Base-by-base conservation (phyloP, 257 asterid species). In the Gardenia jasminoides region DNA sequence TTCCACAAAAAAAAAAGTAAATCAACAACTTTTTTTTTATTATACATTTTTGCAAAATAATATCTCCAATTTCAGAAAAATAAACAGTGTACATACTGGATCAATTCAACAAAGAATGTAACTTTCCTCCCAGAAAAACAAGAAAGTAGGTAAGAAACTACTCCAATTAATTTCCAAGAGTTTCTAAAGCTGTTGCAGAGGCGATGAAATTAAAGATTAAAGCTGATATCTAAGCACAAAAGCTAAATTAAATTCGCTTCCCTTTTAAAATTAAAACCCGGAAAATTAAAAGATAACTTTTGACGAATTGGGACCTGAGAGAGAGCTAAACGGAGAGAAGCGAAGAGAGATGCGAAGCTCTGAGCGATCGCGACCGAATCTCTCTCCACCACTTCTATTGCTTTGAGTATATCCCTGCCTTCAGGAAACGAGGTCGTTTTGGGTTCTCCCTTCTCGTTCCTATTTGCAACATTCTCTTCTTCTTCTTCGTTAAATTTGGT, bases 351-450 rank as follows among this genome's bases (percentile, higher is more conserved):
- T 58, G 90, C 87, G 86, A 86, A 95, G 85, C 98, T 95, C 43
- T 88, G 89, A 36, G 98, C 98, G 48, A 93, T 93, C 28, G 93
- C 97, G 41, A 87, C 83, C 2, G 99, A 91, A 82, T 93, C 98
- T 82, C 92, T 88, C 90, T 95, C 98, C 79, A 92, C 91, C 58
- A 91, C 85, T 84, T 87, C 91, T 62, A 95, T 85, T 66, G 96
- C 97, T 85, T 88, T 89, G 86, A 92, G 78, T n/a, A 93, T 87
- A 80, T 93, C 97, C 80, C 80, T 85, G 80, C 92, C 79, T 67
- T 79, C 84, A 6, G 26, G 19, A 16, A 78, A 77, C 80, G 94
- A 79, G 81, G 83, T 83, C 80, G 84, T 80, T 78, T 78, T 17
- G 47, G 52, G 59, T 46, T 72, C 79, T 78, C 77, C 78, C 70